Conservation (phyloP, 2,329 filamentous ascomycete species). For the Exserohilum rostratum region DNA sequence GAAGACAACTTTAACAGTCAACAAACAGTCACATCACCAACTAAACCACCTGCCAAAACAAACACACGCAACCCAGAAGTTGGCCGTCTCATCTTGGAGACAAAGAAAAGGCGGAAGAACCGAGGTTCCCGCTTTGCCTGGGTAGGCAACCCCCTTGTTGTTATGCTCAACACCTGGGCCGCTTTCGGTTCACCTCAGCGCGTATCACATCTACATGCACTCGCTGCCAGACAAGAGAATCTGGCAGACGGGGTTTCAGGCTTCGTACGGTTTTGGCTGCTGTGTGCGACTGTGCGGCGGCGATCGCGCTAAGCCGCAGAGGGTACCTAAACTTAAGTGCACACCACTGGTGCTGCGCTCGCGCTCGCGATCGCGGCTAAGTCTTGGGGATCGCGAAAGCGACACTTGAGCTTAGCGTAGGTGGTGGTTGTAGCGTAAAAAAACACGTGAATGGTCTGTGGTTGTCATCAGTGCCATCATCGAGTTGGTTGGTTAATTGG, state of each 20-base stretch:
- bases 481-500: not conserved
- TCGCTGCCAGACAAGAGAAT: no score
- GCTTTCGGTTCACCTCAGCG: not conserved
- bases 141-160: not conserved
- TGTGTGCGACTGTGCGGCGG: not conserved
- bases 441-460: not conserved
- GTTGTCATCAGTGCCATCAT: not conserved
- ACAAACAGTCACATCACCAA: not conserved
- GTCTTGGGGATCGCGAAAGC: not conserved
- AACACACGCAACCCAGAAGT: not conserved
- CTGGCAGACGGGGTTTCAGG: not conserved
- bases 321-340: not conserved
- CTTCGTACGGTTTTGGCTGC: not conserved
- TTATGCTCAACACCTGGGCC: not conserved
- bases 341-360: not conserved
- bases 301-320: not conserved
- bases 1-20: not conserved
- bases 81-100: not conserved
- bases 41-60: not conserved
- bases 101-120: conserved; percentile 3
- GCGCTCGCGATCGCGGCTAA: not conserved
- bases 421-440: not conserved
- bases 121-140: not conserved
- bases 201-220: not conserved
- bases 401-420: not conserved